Conservation (phyloP, 768 basidiomycete genomes). For the Daedaleopsis sinensis region DNA sequence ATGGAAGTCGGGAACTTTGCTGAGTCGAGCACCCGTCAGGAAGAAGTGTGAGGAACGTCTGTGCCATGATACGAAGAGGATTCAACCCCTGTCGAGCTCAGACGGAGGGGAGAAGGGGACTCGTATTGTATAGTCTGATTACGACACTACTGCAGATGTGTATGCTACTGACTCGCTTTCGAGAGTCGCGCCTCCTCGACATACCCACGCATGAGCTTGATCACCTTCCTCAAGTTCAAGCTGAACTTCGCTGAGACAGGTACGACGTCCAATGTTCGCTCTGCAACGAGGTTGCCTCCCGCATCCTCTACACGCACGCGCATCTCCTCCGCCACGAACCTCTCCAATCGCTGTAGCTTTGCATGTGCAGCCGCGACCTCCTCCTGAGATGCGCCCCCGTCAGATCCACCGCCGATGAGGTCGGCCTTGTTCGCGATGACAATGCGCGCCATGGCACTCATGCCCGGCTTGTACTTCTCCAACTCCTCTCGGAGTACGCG, state of each 20-base stretch:
- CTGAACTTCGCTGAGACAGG: slow-evolving; percentile 86
- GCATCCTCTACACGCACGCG: slow-evolving; percentile 22
- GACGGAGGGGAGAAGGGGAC: no score
- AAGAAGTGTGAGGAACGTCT: no score
- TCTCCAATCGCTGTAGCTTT: slow-evolving; percentile 60
- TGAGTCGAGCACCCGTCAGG: no score
- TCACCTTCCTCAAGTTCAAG: slow-evolving; percentile 75
- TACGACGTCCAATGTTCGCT: slow-evolving; percentile 62
- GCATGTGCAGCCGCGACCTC: slow-evolving; percentile 55
- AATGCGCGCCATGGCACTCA: slow-evolving; percentile 75
- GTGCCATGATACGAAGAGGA: no score
- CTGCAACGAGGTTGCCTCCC: slow-evolving; percentile 27
- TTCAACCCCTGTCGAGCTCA: no score
- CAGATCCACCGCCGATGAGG: slow-evolving; percentile 51
- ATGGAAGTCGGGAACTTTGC: no score
- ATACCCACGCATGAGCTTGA: slow-evolving; percentile 67
- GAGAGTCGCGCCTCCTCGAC: slow-evolving; percentile 48
- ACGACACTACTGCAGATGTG: background rate
- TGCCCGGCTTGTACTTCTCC: slow-evolving; percentile 76
- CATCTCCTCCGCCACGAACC: slow-evolving; percentile 56
- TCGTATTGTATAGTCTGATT: no score
- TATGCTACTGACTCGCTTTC: background rate
- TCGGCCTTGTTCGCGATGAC: slow-evolving; percentile 98
- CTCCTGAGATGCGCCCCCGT: slow-evolving; percentile 44
- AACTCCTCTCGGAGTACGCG: slow-evolving; percentile 76